These are phyloP conservation scores for Niebla homalea DNA, from an alignment of 495 filamentous ascomycete genomes.

Conservation along the genomic window DNA sequence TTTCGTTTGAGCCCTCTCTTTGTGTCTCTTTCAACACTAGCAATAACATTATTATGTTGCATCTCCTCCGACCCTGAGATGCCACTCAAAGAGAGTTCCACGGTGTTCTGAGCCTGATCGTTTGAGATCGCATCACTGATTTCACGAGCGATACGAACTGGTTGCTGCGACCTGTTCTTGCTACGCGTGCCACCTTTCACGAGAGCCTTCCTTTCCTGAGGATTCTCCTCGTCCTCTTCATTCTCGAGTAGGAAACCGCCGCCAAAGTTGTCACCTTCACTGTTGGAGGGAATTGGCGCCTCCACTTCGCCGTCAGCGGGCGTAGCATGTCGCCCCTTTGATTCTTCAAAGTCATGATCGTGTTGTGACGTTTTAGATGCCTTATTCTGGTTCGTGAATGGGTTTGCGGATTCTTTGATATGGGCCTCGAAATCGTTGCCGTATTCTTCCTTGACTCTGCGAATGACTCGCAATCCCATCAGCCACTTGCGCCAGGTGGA, in stretches of 20 bases:
- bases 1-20: too few species aligned
- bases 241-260: slow-evolving; percentile 15
- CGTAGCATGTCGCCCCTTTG: background rate
- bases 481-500: slow-evolving; percentile 76
- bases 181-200: too few species aligned
- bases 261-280: slow-evolving; percentile 28
- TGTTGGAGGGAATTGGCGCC: slow-evolving; percentile 35
- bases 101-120: too few species aligned
- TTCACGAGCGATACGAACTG: too few species aligned
- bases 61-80: too few species aligned
- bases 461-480: slow-evolving; percentile 68
- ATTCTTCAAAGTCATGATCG: background rate
- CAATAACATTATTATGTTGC: too few species aligned
- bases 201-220: too few species aligned
- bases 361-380: slow-evolving; percentile 7
- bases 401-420: slow-evolving; percentile 30
- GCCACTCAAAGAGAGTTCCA: too few species aligned
- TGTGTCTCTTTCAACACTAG: too few species aligned
- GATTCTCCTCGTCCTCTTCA: background rate
- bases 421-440: slow-evolving; percentile 33
- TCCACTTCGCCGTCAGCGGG: slow-evolving; percentile 32
- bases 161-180: too few species aligned
- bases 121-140: too few species aligned
- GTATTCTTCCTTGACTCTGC: slow-evolving; percentile 70
- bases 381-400: slow-evolving; percentile 26